Evolutionary conservation across 1,284 basidiomycete genomes (phyloP), one percentile per base, ranked within the genome.

Genomic region (Ceratorhiza oryzae-sativae): DNA sequence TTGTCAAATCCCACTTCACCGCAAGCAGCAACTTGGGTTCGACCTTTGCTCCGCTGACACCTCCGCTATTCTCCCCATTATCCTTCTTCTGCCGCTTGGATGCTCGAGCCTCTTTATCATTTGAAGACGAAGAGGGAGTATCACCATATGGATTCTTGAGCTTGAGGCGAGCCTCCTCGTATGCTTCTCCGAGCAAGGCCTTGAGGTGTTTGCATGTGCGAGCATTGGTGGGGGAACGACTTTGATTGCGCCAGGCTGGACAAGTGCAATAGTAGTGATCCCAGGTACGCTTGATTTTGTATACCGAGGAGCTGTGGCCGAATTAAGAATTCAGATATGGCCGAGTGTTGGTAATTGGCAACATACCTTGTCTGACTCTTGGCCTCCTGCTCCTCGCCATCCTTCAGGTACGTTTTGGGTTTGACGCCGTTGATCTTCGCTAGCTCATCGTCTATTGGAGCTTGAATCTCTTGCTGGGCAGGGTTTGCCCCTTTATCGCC

Each of bases 171-270:
- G 84, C 58, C 1, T 32, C 78, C 77, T 88, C 87, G 78, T 88
- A 89, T 48, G 80, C 81, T 12, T 87, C 86, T 1, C 88, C 88
- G 15, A 90, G 82, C 15, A 89, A 78, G 1, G 83, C 78, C 71
- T 83, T 83, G 49, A 90, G 80, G 76, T 90, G 88, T 74, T 88
- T 87, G 81, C 88, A 90, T 2, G 85, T 84, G 20, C 87, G 86
- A 0, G 84, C 85, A 75, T 87, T 85, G 49, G 85, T 81, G 6
- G 86, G 84, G 18, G 77, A 78, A 13, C 84, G 83, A 27, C 80
- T 79, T 62, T 84, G 84, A 75, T 86, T 85, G 59, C 82, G 81
- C 87, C 79, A 80, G 0, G 77, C 77, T 0, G 77, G 76, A 58
- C 80, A 81, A 5, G 73, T 75, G 73, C 80, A 81, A 13, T 85